Evolutionary conservation across 768 basidiomycete genomes (phyloP), one percentile per base, ranked within the genome.

Genomic region (Mycena latifolia): DNA sequence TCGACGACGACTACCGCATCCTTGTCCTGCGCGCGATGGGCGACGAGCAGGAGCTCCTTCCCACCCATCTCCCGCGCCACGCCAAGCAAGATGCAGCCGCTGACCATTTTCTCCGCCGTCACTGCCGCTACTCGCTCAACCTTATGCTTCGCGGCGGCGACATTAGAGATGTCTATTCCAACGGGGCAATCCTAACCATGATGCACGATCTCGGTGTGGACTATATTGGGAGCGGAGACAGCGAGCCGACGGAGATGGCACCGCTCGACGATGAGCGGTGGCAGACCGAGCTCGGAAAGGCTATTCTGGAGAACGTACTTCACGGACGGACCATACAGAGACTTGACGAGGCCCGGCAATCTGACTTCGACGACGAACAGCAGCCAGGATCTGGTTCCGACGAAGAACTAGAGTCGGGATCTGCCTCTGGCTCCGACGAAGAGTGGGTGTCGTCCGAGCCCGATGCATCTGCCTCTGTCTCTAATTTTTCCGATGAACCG

Each of bases 1-100:
- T 50, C 0, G 62, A 63, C 28, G 63, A 58, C 43, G 31, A 24
- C 20, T 58, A 53, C 45, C 56, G 50, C 5, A 58, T 65, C 41
- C 24, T 64, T 33, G 18, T 65, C 20, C 20, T 65, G 18, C 43
- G 50, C 17, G 17, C 20, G 2, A 41, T 52, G 25, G 55, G 31
- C 1, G 63, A 7, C 18, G 3, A 8, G 22, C 39, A 52, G 20
- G 14, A 17, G 8, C 37, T 52, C 24, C 63, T 62, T 37, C 61
- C 61, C 25, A 27, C 53, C 1, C 61, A 55, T 39, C 35, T 62
- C 20, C 61, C 61, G 9, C 45, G 5, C 15, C 39, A 53, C 50
- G 2, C 28, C 3, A 3, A 10, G 14, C 14, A 25, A n/a, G 45
- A 53, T 17, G 31, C 22, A 6, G 51, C 51, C 3, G 28, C 27